These are phyloP conservation scores for Knufia petricola DNA, from an alignment of 2,329 filamentous ascomycete species.

Conservation along the genomic window DNA sequence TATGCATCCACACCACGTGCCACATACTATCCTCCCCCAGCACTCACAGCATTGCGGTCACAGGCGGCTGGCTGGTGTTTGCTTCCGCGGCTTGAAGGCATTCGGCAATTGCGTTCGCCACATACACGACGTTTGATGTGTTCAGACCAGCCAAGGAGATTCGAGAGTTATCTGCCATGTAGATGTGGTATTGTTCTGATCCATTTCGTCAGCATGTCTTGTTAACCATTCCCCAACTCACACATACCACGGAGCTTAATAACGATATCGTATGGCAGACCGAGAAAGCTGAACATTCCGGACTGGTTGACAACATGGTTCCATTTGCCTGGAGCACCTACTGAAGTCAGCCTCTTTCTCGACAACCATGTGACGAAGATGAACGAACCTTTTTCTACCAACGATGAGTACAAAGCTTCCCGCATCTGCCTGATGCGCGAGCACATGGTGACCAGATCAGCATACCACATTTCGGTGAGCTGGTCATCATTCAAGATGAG, in stretches of 20 bases:
- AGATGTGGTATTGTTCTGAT: constrained; percentile 33
- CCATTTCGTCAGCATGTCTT: neutral
- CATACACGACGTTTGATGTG: constrained; percentile 32
- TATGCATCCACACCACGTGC: no score
- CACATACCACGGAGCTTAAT: constrained; percentile 25
- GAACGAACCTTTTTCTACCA: constrained; percentile 43
- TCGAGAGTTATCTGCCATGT: constrained; percentile 33
- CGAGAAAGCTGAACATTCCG: constrained; percentile 86
- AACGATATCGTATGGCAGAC: constrained; percentile 38
- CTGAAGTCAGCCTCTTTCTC: no score
- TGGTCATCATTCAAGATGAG: constrained; percentile 81
- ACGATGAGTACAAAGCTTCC: constrained; percentile 63
- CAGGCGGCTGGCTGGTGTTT: no score
- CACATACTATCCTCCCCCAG: no score
- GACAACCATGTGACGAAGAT: no score
- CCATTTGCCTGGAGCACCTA: constrained; percentile 86
- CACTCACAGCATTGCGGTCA: no score
- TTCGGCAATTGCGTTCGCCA: constrained; percentile 23
- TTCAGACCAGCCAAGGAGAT: constrained; percentile 32
- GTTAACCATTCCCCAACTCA: constrained; percentile 7
- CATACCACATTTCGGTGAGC: constrained; percentile 88
- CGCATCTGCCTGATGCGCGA: constrained; percentile 99
- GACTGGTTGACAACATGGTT: constrained; percentile 97
- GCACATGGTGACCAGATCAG: constrained; percentile 96
- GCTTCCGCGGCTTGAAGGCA: no score